These are phyloP conservation scores for Pseudoturritis turrita DNA, from an alignment of 345 rosid genomes.

Conservation along the genomic window DNA sequence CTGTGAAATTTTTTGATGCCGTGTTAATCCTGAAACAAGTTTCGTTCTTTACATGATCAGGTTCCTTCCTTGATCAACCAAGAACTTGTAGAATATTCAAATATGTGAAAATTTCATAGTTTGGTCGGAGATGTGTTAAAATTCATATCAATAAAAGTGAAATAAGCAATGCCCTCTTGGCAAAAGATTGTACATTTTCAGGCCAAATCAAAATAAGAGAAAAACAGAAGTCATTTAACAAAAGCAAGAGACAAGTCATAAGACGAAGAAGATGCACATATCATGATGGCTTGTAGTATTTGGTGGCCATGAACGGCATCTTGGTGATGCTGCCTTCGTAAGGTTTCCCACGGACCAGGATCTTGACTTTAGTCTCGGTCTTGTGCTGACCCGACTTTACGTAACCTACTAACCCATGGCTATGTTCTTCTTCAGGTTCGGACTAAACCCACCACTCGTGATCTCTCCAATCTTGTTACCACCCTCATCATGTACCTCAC, in stretches of 20 bases:
- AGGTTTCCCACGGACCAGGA: slow-evolving; percentile 77
- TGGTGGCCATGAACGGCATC: slow-evolving; percentile 80
- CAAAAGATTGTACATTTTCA: slow-evolving; percentile 20
- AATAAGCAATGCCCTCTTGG: slow-evolving; percentile 16
- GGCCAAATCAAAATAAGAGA: slow-evolving; percentile 3
- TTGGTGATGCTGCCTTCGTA: slow-evolving; percentile 82
- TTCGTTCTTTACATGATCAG: background rate
- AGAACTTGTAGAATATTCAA: background rate
- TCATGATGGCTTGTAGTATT: slow-evolving; percentile 78
- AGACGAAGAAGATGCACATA: slow-evolving; percentile 1
- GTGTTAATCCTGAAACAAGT: background rate
- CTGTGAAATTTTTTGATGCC: background rate
- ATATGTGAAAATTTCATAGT: slow-evolving; percentile 2
- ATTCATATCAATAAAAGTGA: slow-evolving; percentile 11
- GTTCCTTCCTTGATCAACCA: background rate
- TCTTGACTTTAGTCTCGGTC: slow-evolving; percentile 70
- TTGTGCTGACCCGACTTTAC: slow-evolving; percentile 93
- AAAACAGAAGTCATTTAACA: slow-evolving; percentile 21
- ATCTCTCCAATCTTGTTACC: slow-evolving; percentile 82
- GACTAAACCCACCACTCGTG: slow-evolving; percentile 97
- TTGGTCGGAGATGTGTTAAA: slow-evolving; percentile 14
- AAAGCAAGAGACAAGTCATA: slow-evolving; percentile 14
- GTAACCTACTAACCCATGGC: slow-evolving; percentile 98
- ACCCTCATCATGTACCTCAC: slow-evolving; percentile 77
- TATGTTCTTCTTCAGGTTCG: slow-evolving; percentile 94